phyloP scores from a whole-genome alignment of 345 rosid species.

The Nasturtium officinale region DNA sequence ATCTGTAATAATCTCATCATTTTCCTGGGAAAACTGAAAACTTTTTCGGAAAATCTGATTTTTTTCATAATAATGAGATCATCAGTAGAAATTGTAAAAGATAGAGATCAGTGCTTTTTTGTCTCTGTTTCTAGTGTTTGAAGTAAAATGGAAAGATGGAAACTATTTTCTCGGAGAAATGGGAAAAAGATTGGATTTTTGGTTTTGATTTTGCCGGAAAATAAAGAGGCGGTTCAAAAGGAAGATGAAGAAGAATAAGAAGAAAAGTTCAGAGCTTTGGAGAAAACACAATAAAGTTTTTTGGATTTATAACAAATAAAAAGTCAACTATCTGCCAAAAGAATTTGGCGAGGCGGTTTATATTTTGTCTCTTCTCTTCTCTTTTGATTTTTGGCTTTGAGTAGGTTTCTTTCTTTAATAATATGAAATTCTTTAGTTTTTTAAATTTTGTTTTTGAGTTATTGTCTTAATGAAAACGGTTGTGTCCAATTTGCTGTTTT shows the following conservation, averaged over 20 bases:
- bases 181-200: constrained; percentile 7
- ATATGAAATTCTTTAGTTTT: neutral
- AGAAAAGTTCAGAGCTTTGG: constrained; percentile 27
- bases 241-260: neutral
- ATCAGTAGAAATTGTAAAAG: neutral
- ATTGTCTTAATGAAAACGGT: neutral
- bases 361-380: constrained; percentile 29
- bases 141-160: constrained; percentile 13
- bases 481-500: constrained; percentile 2
- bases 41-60: constrained; percentile 32
- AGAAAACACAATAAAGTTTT: constrained; percentile 35
- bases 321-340: constrained; percentile 47
- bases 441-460: neutral
- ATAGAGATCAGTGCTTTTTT: neutral
- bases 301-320: constrained; percentile 32
- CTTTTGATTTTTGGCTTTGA: neutral
- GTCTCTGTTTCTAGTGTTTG: constrained; percentile 12
- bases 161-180: constrained; percentile 26
- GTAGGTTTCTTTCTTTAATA: neutral
- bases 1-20: constrained; percentile 18
- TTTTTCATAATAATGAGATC: constrained; percentile 32
- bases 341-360: constrained; percentile 36
- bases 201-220: constrained; percentile 19
- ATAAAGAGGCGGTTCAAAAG: constrained; percentile 21
- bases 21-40: constrained; percentile 39